phyloP scores from a whole-genome alignment of 192 early-diverging fungal species.

The Helicostylum pulchrum region DNA sequence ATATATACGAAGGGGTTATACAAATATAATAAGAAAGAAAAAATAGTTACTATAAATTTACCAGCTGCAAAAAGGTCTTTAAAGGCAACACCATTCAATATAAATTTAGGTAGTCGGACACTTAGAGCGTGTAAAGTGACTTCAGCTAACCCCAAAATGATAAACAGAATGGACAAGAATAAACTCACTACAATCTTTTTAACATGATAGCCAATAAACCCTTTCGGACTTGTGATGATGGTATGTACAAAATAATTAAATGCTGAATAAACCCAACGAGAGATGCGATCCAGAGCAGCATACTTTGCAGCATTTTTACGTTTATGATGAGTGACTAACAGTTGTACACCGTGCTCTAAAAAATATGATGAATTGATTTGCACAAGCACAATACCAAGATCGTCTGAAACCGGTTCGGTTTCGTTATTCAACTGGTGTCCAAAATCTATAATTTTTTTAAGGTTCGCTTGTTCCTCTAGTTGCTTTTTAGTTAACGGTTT shows the following conservation, averaged over 20 bases:
- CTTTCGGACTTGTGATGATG: constrained; percentile 1
- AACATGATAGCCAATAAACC: constrained; percentile 13
- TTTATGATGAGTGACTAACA: constrained; percentile 2
- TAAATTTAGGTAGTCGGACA: constrained; percentile 50
- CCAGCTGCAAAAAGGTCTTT: constrained; percentile 69
- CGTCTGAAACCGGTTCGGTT: constrained; percentile 1
- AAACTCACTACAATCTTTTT: constrained; percentile 32
- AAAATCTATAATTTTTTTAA: constrained; percentile 37
- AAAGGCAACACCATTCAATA: constrained; percentile 65
- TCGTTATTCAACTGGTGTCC: constrained; percentile 10
- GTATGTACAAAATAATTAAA: background rate
- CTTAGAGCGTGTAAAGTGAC: constrained; percentile 59
- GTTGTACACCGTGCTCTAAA: constrained; percentile 48
- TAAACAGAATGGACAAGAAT: constrained; percentile 41
- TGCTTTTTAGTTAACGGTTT: background rate
- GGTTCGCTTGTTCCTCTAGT: constrained; percentile 15
- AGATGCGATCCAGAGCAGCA: background rate
- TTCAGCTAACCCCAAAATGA: constrained; percentile 51
- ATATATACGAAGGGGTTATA: constrained; percentile 5
- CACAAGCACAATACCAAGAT: constrained; percentile 44
- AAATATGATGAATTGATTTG: constrained; percentile 66
- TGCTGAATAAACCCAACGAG: background rate
- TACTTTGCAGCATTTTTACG: background rate
- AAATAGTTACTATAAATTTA: constrained; percentile 20
- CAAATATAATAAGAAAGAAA: background rate